A percentile compares a stretch with the other conserved stretches of the same genome.
These are phyloP conservation scores for Clarireedia hainanense DNA, from an alignment of 2,329 filamentous ascomycete genomes.

Conservation along the genomic window DNA sequence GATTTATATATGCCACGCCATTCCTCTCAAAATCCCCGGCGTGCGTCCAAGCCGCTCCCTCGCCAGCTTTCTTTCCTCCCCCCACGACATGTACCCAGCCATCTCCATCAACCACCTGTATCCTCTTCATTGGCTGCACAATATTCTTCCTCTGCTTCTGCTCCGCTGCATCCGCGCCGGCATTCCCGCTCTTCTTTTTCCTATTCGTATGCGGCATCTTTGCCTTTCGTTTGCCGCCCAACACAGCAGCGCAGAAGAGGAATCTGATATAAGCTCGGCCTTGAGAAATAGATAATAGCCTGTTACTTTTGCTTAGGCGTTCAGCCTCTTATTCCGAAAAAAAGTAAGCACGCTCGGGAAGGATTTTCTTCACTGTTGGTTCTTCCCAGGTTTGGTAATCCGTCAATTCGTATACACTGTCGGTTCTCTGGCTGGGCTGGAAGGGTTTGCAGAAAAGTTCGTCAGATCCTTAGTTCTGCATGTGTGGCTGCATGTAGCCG, in stretches of 20 bases:
- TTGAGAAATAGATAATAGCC: too few species aligned
- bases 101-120: constrained; percentile 25
- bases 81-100: constrained; percentile 30
- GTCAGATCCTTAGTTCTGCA: too few species aligned
- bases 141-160: constrained; percentile 10
- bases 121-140: constrained; percentile 24
- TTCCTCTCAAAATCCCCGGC: constrained; percentile 24
- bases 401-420: too few species aligned
- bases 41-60: constrained; percentile 11
- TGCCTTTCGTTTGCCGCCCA: neutral
- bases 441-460: too few species aligned
- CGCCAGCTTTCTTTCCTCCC: constrained; percentile 7
- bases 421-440: too few species aligned
- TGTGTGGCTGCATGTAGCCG: too few species aligned
- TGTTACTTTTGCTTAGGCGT: too few species aligned
- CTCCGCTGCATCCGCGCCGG: neutral
- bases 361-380: too few species aligned
- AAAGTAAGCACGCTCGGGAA: neutral
- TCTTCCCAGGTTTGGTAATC: too few species aligned
- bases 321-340: too few species aligned
- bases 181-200: constrained; percentile 16
- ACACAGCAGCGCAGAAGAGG: neutral
- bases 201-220: constrained; percentile 24
- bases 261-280: neutral
- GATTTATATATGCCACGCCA: constrained; percentile 24